Base-by-base conservation (phyloP, 2,329 filamentous ascomycete genomes). In the Pseudogymnoascus verrucosus region DNA sequence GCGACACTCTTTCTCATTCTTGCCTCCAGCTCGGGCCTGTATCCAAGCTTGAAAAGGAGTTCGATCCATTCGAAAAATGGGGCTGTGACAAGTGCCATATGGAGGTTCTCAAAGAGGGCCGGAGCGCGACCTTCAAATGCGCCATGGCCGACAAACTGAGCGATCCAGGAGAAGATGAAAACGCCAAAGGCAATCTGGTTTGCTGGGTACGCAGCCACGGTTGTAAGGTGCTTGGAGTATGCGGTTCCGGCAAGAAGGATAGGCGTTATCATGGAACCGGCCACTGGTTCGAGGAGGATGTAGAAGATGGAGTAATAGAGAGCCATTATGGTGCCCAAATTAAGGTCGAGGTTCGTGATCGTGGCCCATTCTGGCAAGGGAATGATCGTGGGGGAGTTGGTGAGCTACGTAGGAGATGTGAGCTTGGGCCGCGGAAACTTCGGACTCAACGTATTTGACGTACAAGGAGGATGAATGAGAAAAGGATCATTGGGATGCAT, bases 21-120 rank as follows among this genome's bases (percentile, higher is more conserved):
- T 65, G 84, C 82, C 78, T 93, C 91, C 69, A 99, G 80, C 75
- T 96, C 92, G 1, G 88, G 90, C 65, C 95, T 85, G 77, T 98
- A 99, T 60, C 95, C 95, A 61, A 96, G 84, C 71, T 82, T 86
- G 80, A 99, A 99, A 26, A 99, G 82, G 23, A 96, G 78, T 78
- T 98, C 93, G 70, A 99, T 89, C 90, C 95, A 99, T 64, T 98
- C 93, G 71, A 98, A 99, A 72, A 99, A 89, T 7, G 95, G 95
- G 0, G 95, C 95, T 23, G 98, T 82, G 72, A 98, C 93, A 67
- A 98, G 76, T 28, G 95, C 93, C 77, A 98, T 95, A 59, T 96
- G 82, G 44, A 98, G 78, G 72, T 97, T 98, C 77, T 98, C 93
- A 59, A 98, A 79, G 67, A 98, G 78, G 4, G 93, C 93, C 6